A percentile compares a stretch with the other conserved stretches of the same genome.
These are phyloP conservation scores for Dichotomocladium elegans DNA, from an alignment of 371 early-diverging fungal genomes.

Conservation along the genomic window DNA sequence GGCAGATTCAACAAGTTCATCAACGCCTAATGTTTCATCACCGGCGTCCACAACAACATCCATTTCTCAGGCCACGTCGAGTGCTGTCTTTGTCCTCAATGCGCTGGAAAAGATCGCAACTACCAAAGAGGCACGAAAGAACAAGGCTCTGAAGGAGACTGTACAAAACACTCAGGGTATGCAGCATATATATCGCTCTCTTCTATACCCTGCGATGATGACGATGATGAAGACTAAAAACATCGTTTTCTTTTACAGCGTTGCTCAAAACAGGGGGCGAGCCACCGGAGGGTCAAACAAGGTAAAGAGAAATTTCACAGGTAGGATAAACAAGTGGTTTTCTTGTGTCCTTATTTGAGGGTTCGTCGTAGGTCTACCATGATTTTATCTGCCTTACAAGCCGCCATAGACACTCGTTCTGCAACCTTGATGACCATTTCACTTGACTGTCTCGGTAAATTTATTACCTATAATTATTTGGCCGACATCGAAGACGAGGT, in stretches of 20 bases:
- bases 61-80: constrained; percentile 35
- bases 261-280: constrained; percentile 37
- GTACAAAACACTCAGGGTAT: constrained; percentile 42
- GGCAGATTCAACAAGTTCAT: constrained; percentile 24
- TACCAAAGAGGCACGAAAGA: constrained; percentile 48
- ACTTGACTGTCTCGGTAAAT: constrained; percentile 72
- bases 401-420: constrained; percentile 54
- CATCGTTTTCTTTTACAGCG: constrained; percentile 10
- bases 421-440: constrained; percentile 53
- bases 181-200: no score
- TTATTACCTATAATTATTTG: constrained; percentile 70
- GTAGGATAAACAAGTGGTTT: constrained; percentile 14
- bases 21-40: constrained; percentile 25
- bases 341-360: neutral
- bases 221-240: neutral
- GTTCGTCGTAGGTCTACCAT: constrained; percentile 36
- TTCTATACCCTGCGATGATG: no score
- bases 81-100: constrained; percentile 59
- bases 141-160: constrained; percentile 50
- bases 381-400: constrained; percentile 57
- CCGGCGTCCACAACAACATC: constrained; percentile 17
- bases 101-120: constrained; percentile 62
- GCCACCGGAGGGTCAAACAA: constrained; percentile 40
- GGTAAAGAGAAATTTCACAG: constrained; percentile 12
- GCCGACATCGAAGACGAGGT: constrained; percentile 47